phyloP scores from a whole-genome alignment of 1,284 basidiomycete species.

The Chalciporus piperatoides region DNA sequence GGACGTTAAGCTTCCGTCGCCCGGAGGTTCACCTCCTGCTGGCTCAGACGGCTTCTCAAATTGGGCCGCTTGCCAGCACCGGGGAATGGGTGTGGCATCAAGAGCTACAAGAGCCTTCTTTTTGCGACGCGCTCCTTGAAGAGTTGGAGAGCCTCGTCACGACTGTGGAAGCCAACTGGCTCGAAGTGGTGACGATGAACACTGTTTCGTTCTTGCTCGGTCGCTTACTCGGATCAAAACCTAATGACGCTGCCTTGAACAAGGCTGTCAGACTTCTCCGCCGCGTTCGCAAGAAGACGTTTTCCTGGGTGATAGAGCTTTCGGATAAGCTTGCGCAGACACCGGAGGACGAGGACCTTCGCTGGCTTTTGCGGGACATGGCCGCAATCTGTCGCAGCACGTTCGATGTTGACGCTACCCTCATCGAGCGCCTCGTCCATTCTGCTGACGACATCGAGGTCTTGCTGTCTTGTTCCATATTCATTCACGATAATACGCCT shows the following conservation, averaged over 20 bases:
- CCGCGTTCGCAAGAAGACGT: slow-evolving; percentile 30
- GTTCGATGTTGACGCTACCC: slow-evolving; percentile 34
- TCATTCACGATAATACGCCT: slow-evolving; percentile 32
- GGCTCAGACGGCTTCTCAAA: slow-evolving; percentile 41
- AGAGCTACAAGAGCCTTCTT: slow-evolving; percentile 30
- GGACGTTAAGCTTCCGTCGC: slow-evolving; percentile 35
- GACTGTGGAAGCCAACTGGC: slow-evolving; percentile 41
- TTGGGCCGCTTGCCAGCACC: slow-evolving; percentile 31
- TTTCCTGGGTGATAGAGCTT: slow-evolving; percentile 37
- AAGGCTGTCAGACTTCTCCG: slow-evolving; percentile 29
- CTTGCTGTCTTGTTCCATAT: slow-evolving; percentile 36
- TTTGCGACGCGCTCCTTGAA: slow-evolving; percentile 34
- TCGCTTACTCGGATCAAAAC: slow-evolving; percentile 35
- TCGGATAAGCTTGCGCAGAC: slow-evolving; percentile 22
- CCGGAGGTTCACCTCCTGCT: slow-evolving; percentile 41
- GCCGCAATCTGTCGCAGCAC: slow-evolving; percentile 41
- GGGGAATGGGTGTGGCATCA: slow-evolving; percentile 34
- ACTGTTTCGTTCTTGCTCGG: slow-evolving; percentile 35
- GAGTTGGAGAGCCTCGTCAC: slow-evolving; percentile 32
- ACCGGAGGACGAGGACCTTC: slow-evolving; percentile 26
- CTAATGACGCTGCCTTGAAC: slow-evolving; percentile 4
- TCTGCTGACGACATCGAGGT: slow-evolving; percentile 28
- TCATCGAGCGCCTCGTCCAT: slow-evolving; percentile 21
- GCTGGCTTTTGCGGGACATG: slow-evolving; percentile 32
- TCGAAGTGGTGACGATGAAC: slow-evolving; percentile 36